Evolutionary conservation across 164 flowering plant genomes (phyloP).

Genomic region (Stephania cephalantha): DNA sequence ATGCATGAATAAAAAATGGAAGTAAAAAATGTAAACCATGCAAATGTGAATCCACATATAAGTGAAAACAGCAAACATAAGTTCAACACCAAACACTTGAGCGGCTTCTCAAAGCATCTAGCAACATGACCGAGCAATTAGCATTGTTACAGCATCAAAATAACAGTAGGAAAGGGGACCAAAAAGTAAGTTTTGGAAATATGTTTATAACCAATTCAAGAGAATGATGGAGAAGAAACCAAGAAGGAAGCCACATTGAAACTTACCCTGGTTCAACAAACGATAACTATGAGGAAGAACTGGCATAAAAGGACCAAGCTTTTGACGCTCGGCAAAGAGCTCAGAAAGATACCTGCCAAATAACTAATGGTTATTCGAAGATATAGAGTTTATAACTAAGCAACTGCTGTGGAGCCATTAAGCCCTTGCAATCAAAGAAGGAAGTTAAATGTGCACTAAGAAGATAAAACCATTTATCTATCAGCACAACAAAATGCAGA

Average conservation of each 20-base stretch:
- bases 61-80: neutral
- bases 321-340: conserved; percentile 74
- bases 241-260: conserved; percentile 4
- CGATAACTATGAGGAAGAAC: conserved; percentile 69
- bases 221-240: neutral
- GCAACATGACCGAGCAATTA: neutral
- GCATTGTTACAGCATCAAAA: neutral
- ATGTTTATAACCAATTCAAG: neutral
- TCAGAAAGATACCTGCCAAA: conserved; percentile 74
- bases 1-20: neutral
- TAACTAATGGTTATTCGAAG: neutral
- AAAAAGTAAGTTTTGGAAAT: neutral
- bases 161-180: neutral
- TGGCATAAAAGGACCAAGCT: conserved; percentile 71
- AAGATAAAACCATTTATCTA: neutral
- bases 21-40: neutral
- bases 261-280: conserved; percentile 83
- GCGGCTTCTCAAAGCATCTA: neutral
- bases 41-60: neutral
- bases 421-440: neutral
- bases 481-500: neutral
- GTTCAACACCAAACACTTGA: neutral
- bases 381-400: neutral
- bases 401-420: neutral
- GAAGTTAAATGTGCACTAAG: neutral